Percentiles rank a stretch among this genome's conserved stretches.
Conservation (phyloP, 495 filamentous ascomycete species). For the Aspergillus ellipticus region DNA sequence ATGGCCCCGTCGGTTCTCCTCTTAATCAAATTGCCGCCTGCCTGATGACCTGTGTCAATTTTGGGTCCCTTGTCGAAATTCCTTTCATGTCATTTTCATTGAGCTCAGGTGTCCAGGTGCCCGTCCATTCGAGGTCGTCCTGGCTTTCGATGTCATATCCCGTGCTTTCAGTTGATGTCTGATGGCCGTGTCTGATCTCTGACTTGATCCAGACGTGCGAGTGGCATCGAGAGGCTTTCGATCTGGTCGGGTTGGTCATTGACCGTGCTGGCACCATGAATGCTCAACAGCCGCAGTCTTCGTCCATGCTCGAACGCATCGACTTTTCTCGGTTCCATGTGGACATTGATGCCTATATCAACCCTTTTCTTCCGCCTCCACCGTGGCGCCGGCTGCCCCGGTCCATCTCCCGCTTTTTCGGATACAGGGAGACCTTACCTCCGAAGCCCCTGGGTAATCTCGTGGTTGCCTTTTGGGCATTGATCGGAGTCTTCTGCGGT, state of each 20-base stretch:
- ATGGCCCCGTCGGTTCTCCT: background rate
- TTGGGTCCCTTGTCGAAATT: background rate
- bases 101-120: background rate
- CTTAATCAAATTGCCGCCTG: background rate
- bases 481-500: slow-evolving; percentile 43
- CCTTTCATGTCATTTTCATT: background rate
- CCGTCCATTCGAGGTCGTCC: background rate
- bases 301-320: slow-evolving; percentile 1
- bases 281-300: background rate
- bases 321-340: slow-evolving; percentile 45
- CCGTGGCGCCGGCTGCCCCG: slow-evolving; percentile 36
- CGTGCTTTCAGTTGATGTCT: background rate
- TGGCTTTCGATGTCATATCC: background rate
- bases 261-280: background rate
- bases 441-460: slow-evolving; percentile 34
- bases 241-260: background rate
- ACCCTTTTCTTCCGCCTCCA: slow-evolving; percentile 54
- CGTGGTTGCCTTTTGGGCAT: slow-evolving; percentile 37
- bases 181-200: background rate
- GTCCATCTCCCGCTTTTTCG: slow-evolving; percentile 39
- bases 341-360: slow-evolving; percentile 64
- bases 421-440: slow-evolving; percentile 30
- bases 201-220: background rate
- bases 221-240: background rate
- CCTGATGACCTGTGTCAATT: background rate